Evolutionary conservation across 2,329 filamentous ascomycete genomes (phyloP).

Genomic region (Neodidymelliopsis sp.): DNA sequence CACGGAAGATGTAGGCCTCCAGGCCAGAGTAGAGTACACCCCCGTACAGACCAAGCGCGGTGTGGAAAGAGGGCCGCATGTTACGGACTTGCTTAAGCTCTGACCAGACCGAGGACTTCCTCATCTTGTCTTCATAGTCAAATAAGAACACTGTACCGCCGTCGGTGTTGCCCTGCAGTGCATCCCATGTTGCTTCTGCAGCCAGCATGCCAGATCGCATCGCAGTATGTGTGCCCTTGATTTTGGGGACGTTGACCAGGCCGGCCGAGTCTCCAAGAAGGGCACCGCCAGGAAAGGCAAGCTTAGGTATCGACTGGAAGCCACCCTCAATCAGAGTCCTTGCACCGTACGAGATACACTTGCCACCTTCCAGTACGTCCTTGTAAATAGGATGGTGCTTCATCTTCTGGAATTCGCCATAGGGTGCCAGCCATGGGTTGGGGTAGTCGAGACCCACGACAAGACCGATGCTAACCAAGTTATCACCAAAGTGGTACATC

Average conservation of each 20-base stretch:
- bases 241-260: conserved; percentile 96
- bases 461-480: conserved; percentile 88
- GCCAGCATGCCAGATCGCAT: conserved; percentile 98
- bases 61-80: conserved; percentile 95
- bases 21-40: conserved; percentile 92
- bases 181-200: conserved; percentile 86
- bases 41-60: conserved; percentile 83
- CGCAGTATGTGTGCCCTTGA: conserved; percentile 97
- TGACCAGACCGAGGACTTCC: conserved; percentile 88
- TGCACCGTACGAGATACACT: conserved; percentile 96
- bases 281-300: conserved; percentile 93
- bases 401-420: conserved; percentile 96
- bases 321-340: conserved; percentile 92
- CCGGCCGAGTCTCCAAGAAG: conserved; percentile 96
- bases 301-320: conserved; percentile 97
- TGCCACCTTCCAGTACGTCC: conserved; percentile 88
- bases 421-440: conserved; percentile 96
- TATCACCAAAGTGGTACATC: conserved; percentile 99
- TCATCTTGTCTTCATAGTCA: conserved; percentile 89
- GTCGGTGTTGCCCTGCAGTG: conserved; percentile 65
- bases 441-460: conserved; percentile 94
- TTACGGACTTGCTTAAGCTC: conserved; percentile 96
- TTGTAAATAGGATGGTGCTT: conserved; percentile 96
- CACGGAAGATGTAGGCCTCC: conserved; percentile 86
- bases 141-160: conserved; percentile 85